phyloP scores from a whole-genome alignment of 148 eudicot species.

The Silene uniflora region DNA sequence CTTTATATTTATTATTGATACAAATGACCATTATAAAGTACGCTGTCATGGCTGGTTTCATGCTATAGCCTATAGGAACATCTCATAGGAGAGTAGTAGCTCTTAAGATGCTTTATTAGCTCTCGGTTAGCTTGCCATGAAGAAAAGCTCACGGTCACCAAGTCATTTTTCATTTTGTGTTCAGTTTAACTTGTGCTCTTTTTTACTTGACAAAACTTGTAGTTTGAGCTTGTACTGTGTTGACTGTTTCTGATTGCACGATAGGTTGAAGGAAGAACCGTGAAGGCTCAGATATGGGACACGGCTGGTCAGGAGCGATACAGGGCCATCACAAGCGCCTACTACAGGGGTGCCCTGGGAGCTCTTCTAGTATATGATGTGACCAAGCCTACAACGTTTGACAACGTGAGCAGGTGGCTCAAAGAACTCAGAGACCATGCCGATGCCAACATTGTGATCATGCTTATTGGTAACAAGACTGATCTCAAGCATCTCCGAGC shows the following conservation, averaged over 20 bases:
- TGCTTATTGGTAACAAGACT: conserved; percentile 21
- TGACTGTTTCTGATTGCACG: not conserved
- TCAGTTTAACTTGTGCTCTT: not conserved
- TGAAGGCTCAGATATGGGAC: conserved; percentile 23
- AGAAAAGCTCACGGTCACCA: too few relatives aligned
- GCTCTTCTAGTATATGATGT: conserved; percentile 15
- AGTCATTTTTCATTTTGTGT: not conserved
- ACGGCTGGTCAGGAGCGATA: conserved; percentile 20
- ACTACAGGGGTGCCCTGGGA: conserved; percentile 18
- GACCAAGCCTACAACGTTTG: conserved; percentile 17
- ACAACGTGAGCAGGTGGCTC: conserved; percentile 17
- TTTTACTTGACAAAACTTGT: not conserved
- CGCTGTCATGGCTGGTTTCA: too few relatives aligned
- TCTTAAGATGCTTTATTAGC: too few relatives aligned
- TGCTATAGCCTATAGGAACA: too few relatives aligned
- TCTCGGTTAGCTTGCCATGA: too few relatives aligned
- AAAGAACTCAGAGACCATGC: conserved; percentile 20
- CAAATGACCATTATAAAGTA: too few relatives aligned
- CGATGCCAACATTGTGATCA: conserved; percentile 17
- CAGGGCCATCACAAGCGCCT: conserved; percentile 17
- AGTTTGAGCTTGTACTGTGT: too few relatives aligned
- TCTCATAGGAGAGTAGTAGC: too few relatives aligned
- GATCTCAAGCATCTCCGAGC: conserved; percentile 20
- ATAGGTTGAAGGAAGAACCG: conserved; percentile 21
- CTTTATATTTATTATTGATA: too few relatives aligned